A percentile compares a stretch with the other conserved stretches of the same genome.
phyloP scores from a whole-genome alignment of 441 rosid species.

The Iberis amara region DNA sequence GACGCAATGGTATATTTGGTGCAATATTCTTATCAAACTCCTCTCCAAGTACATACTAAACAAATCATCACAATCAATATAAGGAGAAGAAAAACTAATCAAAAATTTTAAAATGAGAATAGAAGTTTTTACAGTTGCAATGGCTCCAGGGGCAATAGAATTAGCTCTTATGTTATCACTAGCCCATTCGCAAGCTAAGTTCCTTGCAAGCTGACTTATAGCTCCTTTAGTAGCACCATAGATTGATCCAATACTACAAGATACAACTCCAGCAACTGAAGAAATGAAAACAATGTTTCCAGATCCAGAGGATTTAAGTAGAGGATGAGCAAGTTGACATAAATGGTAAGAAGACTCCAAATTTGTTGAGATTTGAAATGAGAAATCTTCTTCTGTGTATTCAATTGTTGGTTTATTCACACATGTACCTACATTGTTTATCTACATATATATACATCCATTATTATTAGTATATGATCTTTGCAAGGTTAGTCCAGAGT shows the following conservation, averaged over 20 bases:
- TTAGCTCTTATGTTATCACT: slow-evolving; percentile 11
- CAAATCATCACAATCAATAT: too few relatives aligned
- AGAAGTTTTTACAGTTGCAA: slow-evolving; percentile 3
- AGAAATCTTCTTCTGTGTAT: slow-evolving; percentile 29
- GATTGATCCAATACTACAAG: slow-evolving; percentile 12
- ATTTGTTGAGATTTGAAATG: slow-evolving; percentile 26
- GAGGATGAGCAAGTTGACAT: slow-evolving; percentile 27
- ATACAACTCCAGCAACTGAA: slow-evolving; percentile 20
- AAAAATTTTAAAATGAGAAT: too few relatives aligned
- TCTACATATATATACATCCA: slow-evolving; percentile 14
- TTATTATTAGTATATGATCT: not conserved
- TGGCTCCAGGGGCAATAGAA: slow-evolving; percentile 15
- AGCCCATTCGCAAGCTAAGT: slow-evolving; percentile 25
- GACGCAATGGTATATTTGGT: too few relatives aligned
- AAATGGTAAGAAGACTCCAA: slow-evolving; percentile 35
- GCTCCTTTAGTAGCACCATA: slow-evolving; percentile 23
- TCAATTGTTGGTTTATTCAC: slow-evolving; percentile 25
- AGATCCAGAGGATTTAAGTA: slow-evolving; percentile 18
- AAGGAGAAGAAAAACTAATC: too few relatives aligned
- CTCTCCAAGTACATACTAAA: too few relatives aligned
- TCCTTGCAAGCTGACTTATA: slow-evolving; percentile 12
- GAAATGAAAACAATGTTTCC: slow-evolving; percentile 20
- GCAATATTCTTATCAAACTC: too few relatives aligned
- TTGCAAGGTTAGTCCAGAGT: too few relatives aligned
- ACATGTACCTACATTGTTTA: slow-evolving; percentile 41